These are phyloP conservation scores for Neonectria magnoliae DNA, from an alignment of 2,329 filamentous ascomycete genomes.

Conservation along the genomic window DNA sequence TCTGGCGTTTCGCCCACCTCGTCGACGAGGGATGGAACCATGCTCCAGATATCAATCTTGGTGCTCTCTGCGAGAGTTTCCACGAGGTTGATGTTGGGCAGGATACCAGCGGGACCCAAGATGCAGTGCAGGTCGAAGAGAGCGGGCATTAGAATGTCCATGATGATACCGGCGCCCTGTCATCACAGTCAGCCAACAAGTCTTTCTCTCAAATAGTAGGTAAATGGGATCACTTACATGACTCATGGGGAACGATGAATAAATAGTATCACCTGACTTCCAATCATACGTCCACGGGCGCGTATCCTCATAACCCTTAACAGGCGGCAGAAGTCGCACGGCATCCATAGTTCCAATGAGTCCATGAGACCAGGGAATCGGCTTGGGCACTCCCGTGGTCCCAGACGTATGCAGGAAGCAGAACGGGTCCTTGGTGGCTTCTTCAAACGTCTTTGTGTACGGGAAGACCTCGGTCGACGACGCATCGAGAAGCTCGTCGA, in stretches of 20 bases:
- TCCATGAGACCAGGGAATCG: constrained; percentile 49
- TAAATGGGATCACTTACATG: constrained; percentile 31
- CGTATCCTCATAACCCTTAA: constrained; percentile 43
- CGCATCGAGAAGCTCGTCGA: constrained; percentile 43
- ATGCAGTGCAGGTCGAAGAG: constrained; percentile 50
- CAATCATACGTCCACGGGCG: constrained; percentile 44
- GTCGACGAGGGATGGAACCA: constrained; percentile 50
- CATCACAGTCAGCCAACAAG: constrained; percentile 1
- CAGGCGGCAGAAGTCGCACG: constrained; percentile 46
- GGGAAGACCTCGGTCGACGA: constrained; percentile 32
- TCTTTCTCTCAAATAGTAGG: background rate
- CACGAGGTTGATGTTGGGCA: constrained; percentile 50
- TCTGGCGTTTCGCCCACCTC: constrained; percentile 46
- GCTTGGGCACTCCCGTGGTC: constrained; percentile 54
- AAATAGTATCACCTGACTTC: constrained; percentile 44
- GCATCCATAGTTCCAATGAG: constrained; percentile 50
- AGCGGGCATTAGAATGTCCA: constrained; percentile 52
- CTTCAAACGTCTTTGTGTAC: constrained; percentile 47
- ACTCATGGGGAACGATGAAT: constrained; percentile 51
- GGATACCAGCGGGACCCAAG: constrained; percentile 47
- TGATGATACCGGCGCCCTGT: constrained; percentile 53
- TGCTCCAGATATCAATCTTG: constrained; percentile 51
- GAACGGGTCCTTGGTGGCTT: constrained; percentile 48
- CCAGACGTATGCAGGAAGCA: constrained; percentile 55
- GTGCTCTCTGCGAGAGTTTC: constrained; percentile 46